phyloP scores from a whole-genome alignment of 352 stramenopile species.

The Aphanomyces cochlioides region DNA sequence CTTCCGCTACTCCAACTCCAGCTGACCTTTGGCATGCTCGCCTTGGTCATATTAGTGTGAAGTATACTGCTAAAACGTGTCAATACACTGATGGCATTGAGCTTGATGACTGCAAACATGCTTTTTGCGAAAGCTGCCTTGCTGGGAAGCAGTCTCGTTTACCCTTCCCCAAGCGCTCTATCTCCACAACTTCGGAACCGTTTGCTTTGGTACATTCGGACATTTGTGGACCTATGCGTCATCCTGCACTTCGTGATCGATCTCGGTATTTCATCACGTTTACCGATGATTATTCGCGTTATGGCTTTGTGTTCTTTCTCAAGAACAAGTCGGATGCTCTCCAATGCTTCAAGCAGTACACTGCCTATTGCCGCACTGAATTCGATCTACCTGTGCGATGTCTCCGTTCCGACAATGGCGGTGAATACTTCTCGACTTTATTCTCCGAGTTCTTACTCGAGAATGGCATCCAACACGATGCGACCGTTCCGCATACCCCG shows the following conservation, averaged over 20 bases:
- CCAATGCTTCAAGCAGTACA: not conserved
- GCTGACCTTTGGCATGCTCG: not conserved
- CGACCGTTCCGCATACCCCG: too few relatives aligned
- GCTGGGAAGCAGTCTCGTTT: conserved; percentile 5
- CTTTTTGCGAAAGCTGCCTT: not conserved
- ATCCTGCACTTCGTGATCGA: too few relatives aligned
- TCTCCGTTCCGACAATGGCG: not conserved
- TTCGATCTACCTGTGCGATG: not conserved
- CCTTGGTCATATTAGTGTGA: not conserved
- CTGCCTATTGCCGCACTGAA: not conserved
- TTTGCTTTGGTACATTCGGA: not conserved
- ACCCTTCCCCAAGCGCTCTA: not conserved
- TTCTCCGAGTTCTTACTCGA: too few relatives aligned
- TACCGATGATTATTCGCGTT: conserved; percentile 4
- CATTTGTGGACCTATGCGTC: conserved; percentile 4
- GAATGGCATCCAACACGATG: too few relatives aligned
- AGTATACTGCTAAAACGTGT: not conserved
- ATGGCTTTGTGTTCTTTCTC: conserved; percentile 8
- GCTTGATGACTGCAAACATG: not conserved
- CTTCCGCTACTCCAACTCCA: not conserved
- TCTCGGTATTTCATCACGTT: not conserved
- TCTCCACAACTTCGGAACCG: not conserved
- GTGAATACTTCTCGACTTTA: too few relatives aligned
- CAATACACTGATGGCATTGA: not conserved
- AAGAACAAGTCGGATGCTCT: conserved; percentile 2